Percentiles rank a stretch among this genome's conserved stretches.
These are phyloP conservation scores for Microcyclosporella mali DNA, from an alignment of 2,329 filamentous ascomycete genomes.

Conservation along the genomic window DNA sequence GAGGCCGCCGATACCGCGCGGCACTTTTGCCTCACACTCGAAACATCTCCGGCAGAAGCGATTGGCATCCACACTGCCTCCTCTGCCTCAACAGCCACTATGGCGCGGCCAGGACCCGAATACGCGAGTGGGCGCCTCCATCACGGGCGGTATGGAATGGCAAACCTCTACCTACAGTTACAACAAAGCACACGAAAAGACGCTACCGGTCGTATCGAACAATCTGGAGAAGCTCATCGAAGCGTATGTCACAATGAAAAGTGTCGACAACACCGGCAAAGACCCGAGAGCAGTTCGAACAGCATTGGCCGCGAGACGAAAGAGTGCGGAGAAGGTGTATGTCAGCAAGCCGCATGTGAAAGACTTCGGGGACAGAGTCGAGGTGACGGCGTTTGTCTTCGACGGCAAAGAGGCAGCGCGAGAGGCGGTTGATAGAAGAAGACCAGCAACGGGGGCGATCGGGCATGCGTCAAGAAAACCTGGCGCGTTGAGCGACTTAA, in stretches of 20 bases:
- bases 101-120: conserved; percentile 16
- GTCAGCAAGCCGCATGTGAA: conserved; percentile 21
- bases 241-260: conserved; percentile 18
- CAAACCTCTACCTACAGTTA: conserved; percentile 23
- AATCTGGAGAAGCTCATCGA: conserved; percentile 23
- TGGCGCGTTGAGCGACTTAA: conserved; percentile 4
- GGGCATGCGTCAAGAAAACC: neutral
- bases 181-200: conserved; percentile 22
- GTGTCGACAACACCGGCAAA: conserved; percentile 16
- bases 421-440: conserved; percentile 1
- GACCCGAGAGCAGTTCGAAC: conserved; percentile 18
- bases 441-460: neutral
- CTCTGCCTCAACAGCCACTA: conserved; percentile 8
- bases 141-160: conserved; percentile 25
- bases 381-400: conserved; percentile 22
- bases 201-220: conserved; percentile 16
- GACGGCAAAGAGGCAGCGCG: conserved; percentile 12
- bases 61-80: conserved; percentile 3
- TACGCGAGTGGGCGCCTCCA: conserved; percentile 13
- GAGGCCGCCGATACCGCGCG: conserved; percentile 5
- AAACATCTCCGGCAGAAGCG: conserved; percentile 9
- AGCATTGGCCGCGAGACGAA: conserved; percentile 16
- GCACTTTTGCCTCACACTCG: conserved; percentile 10
- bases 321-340: conserved; percentile 21
- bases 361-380: conserved; percentile 22